Evolutionary conservation across 805 yeast species (phyloP).

Genomic region (Suhomyces kilbournensis): DNA sequence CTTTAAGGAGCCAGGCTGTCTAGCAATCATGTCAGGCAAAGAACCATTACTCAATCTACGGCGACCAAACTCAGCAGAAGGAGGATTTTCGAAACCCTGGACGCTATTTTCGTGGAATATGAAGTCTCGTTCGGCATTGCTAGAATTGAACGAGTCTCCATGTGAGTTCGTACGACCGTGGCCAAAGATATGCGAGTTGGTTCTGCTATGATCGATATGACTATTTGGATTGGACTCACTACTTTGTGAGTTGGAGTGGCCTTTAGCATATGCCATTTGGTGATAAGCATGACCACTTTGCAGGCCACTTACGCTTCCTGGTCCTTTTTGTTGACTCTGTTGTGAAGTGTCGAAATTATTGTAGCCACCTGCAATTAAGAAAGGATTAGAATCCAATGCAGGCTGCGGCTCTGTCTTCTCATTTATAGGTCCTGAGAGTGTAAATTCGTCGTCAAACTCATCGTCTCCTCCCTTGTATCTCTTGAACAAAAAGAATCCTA

Average conservation of each 20-base stretch:
- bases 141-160: slow-evolving; percentile 6
- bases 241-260: slow-evolving; percentile 1
- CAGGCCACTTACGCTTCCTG: slow-evolving; percentile 3
- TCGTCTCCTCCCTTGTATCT: slow-evolving; percentile 12
- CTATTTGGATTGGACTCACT: slow-evolving; percentile 6
- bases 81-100: slow-evolving; percentile 2
- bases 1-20: slow-evolving; percentile 47
- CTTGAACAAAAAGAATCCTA: slow-evolving; percentile 15
- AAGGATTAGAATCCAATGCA: slow-evolving; percentile 19
- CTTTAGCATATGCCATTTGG: slow-evolving; percentile 8
- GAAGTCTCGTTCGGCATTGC: slow-evolving; percentile 10
- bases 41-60: slow-evolving; percentile 55
- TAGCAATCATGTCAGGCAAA: slow-evolving; percentile 47
- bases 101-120: slow-evolving; percentile 5
- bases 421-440: slow-evolving; percentile 25
- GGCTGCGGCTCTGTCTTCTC: slow-evolving; percentile 13
- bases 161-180: slow-evolving; percentile 1
- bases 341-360: slow-evolving; percentile 13
- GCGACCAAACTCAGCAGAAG: slow-evolving; percentile 37
- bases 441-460: slow-evolving; percentile 33
- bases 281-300: slow-evolving; percentile 7
- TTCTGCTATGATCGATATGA: slow-evolving; percentile 10
- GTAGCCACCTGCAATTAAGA: slow-evolving; percentile 19
- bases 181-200: slow-evolving; percentile 8
- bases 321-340: not conserved